Conservation (phyloP, 768 basidiomycete genomes). For the Agaricus subrufescens region DNA sequence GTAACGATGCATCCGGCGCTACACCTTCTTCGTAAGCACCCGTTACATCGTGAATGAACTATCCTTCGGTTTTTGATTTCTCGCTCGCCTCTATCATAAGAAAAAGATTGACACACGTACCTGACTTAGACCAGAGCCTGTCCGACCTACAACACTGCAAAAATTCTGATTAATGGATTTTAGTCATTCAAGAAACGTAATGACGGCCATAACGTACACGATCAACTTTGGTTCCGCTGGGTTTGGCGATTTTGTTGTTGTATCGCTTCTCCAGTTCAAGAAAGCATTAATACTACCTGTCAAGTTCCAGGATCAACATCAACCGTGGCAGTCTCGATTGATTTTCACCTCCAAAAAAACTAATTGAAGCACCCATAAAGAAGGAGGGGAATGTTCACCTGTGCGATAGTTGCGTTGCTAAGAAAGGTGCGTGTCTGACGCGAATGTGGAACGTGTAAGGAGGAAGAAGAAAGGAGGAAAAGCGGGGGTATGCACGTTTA, state of each 20-base stretch:
- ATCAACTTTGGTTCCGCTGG: background rate
- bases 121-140: conserved; percentile 1
- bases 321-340: background rate
- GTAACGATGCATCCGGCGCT: background rate
- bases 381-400: background rate
- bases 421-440: too few relatives aligned
- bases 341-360: background rate
- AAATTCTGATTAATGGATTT: background rate
- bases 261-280: background rate
- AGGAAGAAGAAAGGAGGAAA: too few relatives aligned
- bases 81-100: background rate
- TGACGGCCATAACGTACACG: background rate
- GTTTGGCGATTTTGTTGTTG: too few relatives aligned
- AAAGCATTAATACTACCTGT: background rate
- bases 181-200: background rate
- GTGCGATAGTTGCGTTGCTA: too few relatives aligned
- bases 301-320: background rate
- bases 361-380: background rate
- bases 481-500: too few relatives aligned
- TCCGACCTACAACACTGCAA: background rate
- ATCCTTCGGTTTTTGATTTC: too few relatives aligned
- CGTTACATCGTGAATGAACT: conserved; percentile 1
- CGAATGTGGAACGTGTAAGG: too few relatives aligned
- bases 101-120: background rate
- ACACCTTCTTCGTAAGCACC: background rate